These are phyloP conservation scores for Westerdykella sp. DNA, from an alignment of 2,329 filamentous ascomycete genomes.

Conservation along the genomic window DNA sequence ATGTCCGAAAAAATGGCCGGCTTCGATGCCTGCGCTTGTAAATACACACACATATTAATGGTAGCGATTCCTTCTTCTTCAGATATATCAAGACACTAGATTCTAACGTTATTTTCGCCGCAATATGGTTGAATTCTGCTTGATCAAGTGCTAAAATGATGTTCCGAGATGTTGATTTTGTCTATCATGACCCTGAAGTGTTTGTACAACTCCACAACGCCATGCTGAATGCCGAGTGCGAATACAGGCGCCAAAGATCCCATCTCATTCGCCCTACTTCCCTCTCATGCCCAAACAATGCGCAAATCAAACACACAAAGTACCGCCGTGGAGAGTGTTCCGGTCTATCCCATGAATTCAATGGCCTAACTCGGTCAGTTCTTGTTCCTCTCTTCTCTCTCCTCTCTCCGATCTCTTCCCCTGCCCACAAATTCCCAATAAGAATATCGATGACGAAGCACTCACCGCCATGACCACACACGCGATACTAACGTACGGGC, in stretches of 20 bases:
- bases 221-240: not conserved
- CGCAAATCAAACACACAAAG: too few relatives aligned
- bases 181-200: too few relatives aligned
- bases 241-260: not conserved
- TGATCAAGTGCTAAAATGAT: too few relatives aligned
- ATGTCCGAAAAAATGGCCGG: slow-evolving; percentile 10
- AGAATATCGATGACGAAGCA: not conserved
- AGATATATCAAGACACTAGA: slow-evolving; percentile 1
- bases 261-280: too few relatives aligned
- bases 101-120: not conserved
- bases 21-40: slow-evolving; percentile 10
- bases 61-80: slow-evolving; percentile 11
- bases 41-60: slow-evolving; percentile 21
- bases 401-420: too few relatives aligned
- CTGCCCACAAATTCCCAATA: too few relatives aligned
- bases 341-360: slow-evolving; percentile 22
- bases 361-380: slow-evolving; percentile 13
- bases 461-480: slow-evolving; percentile 86
- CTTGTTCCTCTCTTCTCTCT: not conserved
- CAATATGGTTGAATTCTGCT: too few relatives aligned
- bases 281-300: too few relatives aligned
- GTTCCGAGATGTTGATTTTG: too few relatives aligned
- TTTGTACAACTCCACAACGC: slow-evolving; percentile 10
- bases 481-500: slow-evolving; percentile 91
- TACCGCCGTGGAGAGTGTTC: too few relatives aligned